phyloP scores from a whole-genome alignment of 495 filamentous ascomycete genomes.

The Durotheca rogersii region DNA sequence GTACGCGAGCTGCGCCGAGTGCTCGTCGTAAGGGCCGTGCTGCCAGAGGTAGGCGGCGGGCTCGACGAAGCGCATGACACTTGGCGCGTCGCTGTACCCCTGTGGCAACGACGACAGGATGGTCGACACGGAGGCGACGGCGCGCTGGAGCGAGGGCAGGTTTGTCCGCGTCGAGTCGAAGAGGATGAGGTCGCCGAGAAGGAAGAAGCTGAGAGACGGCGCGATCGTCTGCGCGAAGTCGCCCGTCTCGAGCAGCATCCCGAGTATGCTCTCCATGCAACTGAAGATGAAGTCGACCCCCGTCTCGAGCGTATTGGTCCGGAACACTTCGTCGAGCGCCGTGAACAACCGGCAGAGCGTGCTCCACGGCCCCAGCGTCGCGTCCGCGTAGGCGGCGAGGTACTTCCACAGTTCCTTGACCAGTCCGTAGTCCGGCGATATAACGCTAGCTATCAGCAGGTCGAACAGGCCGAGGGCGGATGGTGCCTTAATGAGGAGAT shows the following conservation, averaged over 20 bases:
- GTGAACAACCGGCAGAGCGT: slow-evolving; percentile 18
- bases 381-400: slow-evolving; percentile 23
- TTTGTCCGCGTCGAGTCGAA: slow-evolving; percentile 21
- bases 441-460: slow-evolving; percentile 24
- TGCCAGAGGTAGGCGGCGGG: slow-evolving; percentile 26
- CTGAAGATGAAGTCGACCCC: slow-evolving; percentile 25
- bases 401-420: slow-evolving; percentile 27
- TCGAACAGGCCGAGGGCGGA: slow-evolving; percentile 25
- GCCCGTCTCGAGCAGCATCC: slow-evolving; percentile 23
- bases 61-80: slow-evolving; percentile 13
- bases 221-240: slow-evolving; percentile 15
- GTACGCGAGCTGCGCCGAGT: slow-evolving; percentile 16
- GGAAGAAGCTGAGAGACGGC: slow-evolving; percentile 16
- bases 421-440: slow-evolving; percentile 22
- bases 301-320: slow-evolving; percentile 10
- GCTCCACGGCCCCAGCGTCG: slow-evolving; percentile 6
- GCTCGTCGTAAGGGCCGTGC: slow-evolving; percentile 18
- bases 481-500: slow-evolving; percentile 17
- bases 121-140: slow-evolving; percentile 7
- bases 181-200: slow-evolving; percentile 18
- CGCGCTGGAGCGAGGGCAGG: slow-evolving; percentile 15
- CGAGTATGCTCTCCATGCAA: slow-evolving; percentile 28
- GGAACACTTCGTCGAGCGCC: slow-evolving; percentile 19
- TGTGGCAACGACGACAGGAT: neutral
- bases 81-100: neutral